Percentiles rank a stretch among this genome's conserved stretches.
Conservation (phyloP, 148 eudicot genomes). For the Dianthus caryophyllus region DNA sequence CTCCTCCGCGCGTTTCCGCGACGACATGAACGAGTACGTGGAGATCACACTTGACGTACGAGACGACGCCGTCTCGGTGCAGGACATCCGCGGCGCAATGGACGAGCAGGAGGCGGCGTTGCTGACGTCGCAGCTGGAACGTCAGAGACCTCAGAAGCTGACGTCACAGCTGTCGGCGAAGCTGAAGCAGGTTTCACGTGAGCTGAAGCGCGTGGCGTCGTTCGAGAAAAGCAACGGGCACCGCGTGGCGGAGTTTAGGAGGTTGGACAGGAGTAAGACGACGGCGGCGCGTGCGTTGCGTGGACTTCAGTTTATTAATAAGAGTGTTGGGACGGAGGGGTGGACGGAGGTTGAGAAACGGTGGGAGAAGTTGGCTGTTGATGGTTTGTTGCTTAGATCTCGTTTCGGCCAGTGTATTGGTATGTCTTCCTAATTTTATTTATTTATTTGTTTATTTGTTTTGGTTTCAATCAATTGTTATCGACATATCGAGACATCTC, state of each 20-base stretch:
- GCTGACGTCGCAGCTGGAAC: conserved; percentile 34
- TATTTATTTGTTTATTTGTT: too few species aligned
- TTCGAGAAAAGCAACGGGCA: too few species aligned
- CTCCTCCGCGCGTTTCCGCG: conserved; percentile 1
- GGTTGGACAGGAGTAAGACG: conserved; percentile 34
- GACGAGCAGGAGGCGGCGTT: conserved; percentile 42
- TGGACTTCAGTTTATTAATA: conserved; percentile 45
- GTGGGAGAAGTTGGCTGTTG: conserved; percentile 30
- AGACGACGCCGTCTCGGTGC: conserved; percentile 48
- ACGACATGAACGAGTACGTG: conserved; percentile 32
- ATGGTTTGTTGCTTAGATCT: conserved; percentile 36
- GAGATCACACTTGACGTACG: conserved; percentile 49
- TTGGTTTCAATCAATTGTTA: too few species aligned
- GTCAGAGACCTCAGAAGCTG: conserved; percentile 23
- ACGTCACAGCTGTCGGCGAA: conserved; percentile 38
- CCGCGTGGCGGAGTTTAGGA: neutral
- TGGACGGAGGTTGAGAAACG: conserved; percentile 41
- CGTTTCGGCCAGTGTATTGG: conserved; percentile 55
- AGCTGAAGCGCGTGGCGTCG: conserved; percentile 42
- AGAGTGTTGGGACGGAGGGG: conserved; percentile 39
- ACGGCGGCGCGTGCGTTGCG: conserved; percentile 41
- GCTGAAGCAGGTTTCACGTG: conserved; percentile 43
- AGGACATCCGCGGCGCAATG: conserved; percentile 37
- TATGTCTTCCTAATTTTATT: conserved; percentile 7
- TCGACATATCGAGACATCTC: too few species aligned